phyloP scores from a whole-genome alignment of 148 eudicot genomes.

The Fagopyrum esculentum region DNA sequence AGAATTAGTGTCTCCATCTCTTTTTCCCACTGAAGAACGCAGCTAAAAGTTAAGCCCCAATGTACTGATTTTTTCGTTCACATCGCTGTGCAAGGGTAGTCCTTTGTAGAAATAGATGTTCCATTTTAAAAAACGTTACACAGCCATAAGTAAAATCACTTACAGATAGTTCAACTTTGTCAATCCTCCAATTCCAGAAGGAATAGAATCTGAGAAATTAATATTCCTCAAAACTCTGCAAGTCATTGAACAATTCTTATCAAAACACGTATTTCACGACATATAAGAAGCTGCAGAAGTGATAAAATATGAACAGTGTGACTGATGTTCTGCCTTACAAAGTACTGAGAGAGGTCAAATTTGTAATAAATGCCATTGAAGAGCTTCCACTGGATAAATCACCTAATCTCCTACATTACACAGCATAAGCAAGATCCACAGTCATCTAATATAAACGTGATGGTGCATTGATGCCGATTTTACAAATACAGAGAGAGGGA shows the following conservation, averaged over 20 bases:
- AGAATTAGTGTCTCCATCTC: neutral
- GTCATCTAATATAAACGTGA: neutral
- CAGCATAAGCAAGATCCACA: neutral
- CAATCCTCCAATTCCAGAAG: conserved; percentile 40
- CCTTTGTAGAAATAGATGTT: neutral
- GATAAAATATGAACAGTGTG: neutral
- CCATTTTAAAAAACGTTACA: neutral
- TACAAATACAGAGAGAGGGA: neutral
- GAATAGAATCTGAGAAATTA: conserved; percentile 66
- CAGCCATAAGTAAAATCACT: conserved; percentile 21
- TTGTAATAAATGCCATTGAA: conserved; percentile 16
- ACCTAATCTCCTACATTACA: conserved; percentile 19
- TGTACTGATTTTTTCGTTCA: neutral
- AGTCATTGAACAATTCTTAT: neutral
- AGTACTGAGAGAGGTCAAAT: conserved; percentile 7
- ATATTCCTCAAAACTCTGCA: conserved; percentile 61
- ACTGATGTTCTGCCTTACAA: conserved; percentile 11
- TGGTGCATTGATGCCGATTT: neutral
- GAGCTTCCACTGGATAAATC: conserved; percentile 14
- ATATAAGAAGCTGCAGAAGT: neutral
- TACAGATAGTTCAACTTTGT: conserved; percentile 47
- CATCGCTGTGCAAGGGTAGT: neutral
- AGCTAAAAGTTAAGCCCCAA: neutral
- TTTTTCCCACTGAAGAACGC: neutral
- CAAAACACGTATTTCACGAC: neutral